phyloP scores from a whole-genome alignment of 2,329 filamentous ascomycete species.

The Alternaria sp. region DNA sequence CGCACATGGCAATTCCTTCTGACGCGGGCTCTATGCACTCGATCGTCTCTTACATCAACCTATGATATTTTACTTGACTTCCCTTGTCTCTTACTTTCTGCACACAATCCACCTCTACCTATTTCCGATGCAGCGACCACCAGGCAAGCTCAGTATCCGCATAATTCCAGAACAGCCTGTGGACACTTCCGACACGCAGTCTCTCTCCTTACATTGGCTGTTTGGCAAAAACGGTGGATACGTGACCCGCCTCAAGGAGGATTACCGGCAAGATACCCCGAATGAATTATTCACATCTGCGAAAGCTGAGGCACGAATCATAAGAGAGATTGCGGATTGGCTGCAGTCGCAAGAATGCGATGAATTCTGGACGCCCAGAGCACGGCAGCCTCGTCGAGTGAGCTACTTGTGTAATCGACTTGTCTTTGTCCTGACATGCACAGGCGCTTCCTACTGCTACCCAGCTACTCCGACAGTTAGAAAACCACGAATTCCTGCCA shows the following conservation, averaged over 20 bases:
- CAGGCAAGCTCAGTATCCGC: conserved; percentile 17
- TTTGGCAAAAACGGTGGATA: conserved; percentile 13
- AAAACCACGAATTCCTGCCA: neutral
- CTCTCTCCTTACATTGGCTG: conserved; percentile 14
- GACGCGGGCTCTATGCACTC: too few relatives aligned
- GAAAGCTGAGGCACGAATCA: conserved; percentile 20
- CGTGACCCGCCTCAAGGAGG: conserved; percentile 3
- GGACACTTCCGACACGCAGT: conserved; percentile 2
- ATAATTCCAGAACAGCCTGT: conserved; percentile 16
- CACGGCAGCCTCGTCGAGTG: conserved; percentile 14
- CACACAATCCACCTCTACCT: neutral
- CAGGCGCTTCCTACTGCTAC: conserved; percentile 14
- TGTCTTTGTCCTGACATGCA: conserved; percentile 3
- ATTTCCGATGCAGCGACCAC: conserved; percentile 1
- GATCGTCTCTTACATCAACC: neutral
- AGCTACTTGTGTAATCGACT: neutral
- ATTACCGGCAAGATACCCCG: neutral
- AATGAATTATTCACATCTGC: neutral
- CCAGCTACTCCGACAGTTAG: conserved; percentile 13
- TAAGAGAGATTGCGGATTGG: conserved; percentile 32
- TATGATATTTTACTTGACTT: neutral
- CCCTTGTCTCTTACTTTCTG: neutral
- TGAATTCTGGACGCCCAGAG: conserved; percentile 20
- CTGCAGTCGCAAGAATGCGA: conserved; percentile 24
- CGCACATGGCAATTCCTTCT: too few relatives aligned